Conservation (phyloP, 2,329 filamentous ascomycete genomes). For the Phialocephala sp. region DNA sequence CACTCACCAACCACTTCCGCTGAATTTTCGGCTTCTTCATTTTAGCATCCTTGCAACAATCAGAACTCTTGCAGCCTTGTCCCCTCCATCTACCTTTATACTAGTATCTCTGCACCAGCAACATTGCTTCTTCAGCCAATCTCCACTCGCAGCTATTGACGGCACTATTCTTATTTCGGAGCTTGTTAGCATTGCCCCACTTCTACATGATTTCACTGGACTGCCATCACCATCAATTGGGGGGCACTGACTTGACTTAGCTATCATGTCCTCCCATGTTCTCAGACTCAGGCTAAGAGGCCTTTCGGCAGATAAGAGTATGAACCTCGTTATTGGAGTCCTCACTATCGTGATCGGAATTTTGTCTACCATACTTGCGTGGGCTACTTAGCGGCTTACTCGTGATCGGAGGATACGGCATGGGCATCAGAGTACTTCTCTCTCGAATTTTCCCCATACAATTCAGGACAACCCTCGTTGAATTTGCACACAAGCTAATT, state of each 20-base stretch:
- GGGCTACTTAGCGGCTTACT: constrained; percentile 20
- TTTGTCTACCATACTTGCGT: constrained; percentile 18
- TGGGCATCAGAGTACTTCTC: constrained; percentile 6
- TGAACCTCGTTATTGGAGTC: constrained; percentile 22
- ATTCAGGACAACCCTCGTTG: neutral
- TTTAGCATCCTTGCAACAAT: no score
- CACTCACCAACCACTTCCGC: no score
- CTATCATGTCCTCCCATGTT: neutral
- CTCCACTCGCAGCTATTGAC: no score
- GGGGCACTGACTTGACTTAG: neutral
- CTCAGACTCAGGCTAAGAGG: neutral
- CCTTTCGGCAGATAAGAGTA: constrained; percentile 10
- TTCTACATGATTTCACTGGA: neutral
- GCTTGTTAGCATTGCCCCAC: neutral
- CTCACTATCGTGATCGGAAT: constrained; percentile 14
- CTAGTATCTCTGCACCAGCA: no score
- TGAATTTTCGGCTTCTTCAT: no score
- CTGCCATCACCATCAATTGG: neutral
- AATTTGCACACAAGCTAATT: neutral
- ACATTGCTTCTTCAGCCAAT: no score
- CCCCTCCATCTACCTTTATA: no score
- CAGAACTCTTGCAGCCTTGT: no score
- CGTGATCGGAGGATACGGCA: neutral
- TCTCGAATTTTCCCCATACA: neutral
- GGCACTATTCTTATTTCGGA: no score